phyloP scores from a whole-genome alignment of 1,284 basidiomycete species.

The Boletus smithii region DNA sequence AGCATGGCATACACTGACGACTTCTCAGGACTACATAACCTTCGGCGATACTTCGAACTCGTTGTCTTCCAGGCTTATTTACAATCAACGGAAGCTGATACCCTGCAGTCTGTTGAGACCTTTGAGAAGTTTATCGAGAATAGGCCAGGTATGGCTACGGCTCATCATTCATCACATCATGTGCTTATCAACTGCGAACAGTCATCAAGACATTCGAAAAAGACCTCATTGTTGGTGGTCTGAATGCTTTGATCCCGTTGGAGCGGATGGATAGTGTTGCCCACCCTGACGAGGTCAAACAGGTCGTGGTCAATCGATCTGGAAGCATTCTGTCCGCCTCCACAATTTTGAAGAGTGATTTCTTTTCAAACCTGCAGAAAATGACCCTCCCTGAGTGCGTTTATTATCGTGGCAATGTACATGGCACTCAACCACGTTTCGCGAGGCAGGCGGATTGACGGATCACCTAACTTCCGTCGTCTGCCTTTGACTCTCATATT shows the following conservation, averaged over 20 bases:
- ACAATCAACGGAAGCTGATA: conserved; percentile 81
- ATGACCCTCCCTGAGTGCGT: conserved; percentile 89
- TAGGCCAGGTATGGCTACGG: conserved; percentile 59
- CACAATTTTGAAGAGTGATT: conserved; percentile 96
- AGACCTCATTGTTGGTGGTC: conserved; percentile 78
- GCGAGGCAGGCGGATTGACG: conserved; percentile 75
- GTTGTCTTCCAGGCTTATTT: conserved; percentile 95
- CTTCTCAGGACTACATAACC: conserved; percentile 66
- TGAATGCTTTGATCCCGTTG: conserved; percentile 82
- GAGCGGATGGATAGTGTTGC: conserved; percentile 80
- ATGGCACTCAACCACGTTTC: conserved; percentile 4
- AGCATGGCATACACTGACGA: neutral
- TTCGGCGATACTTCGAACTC: conserved; percentile 87
- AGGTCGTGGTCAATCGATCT: conserved; percentile 80
- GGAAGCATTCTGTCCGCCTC: conserved; percentile 89
- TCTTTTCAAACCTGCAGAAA: conserved; percentile 94
- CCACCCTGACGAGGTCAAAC: conserved; percentile 83
- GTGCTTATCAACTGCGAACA: conserved; percentile 21
- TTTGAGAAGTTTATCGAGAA: conserved; percentile 81
- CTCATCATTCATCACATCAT: neutral
- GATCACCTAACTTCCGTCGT: conserved; percentile 88
- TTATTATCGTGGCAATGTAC: neutral
- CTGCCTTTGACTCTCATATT: conserved; percentile 63
- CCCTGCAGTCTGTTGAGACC: conserved; percentile 70
- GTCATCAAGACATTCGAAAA: conserved; percentile 97